Percentiles rank a stretch among this genome's conserved stretches.
phyloP scores from a whole-genome alignment of 345 rosid genomes.

The Gynandropsis gynandra region DNA sequence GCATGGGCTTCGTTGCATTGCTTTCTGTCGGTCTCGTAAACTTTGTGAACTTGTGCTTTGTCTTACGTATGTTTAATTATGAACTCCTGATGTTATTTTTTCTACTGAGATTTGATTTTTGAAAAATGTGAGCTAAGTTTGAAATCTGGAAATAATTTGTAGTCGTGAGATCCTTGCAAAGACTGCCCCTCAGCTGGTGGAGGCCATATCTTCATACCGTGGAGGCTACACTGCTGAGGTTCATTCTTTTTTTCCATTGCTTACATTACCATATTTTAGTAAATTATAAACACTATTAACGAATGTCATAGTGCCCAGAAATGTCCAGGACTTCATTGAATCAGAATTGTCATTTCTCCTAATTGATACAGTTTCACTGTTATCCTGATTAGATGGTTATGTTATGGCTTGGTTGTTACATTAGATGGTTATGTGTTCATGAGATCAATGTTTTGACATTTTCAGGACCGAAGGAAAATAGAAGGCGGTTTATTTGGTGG shows the following conservation, averaged over 20 bases:
- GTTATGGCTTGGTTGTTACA: constrained; percentile 12
- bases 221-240: constrained; percentile 91
- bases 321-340: too few species aligned
- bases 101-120: not conserved
- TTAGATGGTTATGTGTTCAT: constrained; percentile 14
- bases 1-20: constrained; percentile 93
- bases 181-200: constrained; percentile 65
- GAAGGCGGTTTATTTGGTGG: constrained; percentile 79
- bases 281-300: not conserved
- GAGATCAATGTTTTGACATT: constrained; percentile 8
- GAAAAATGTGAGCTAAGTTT: constrained; percentile 8
- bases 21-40: constrained; percentile 87
- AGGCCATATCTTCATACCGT: constrained; percentile 74
- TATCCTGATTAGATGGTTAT: not conserved
- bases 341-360: too few species aligned
- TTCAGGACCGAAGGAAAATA: constrained; percentile 80
- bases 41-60: constrained; percentile 81
- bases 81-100: constrained; percentile 1
- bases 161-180: constrained; percentile 76
- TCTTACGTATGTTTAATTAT: constrained; percentile 55
- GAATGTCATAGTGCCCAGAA: not conserved
- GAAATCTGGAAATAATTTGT: constrained; percentile 16
- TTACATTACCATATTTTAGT: not conserved
- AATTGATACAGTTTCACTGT: not conserved
- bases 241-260: constrained; percentile 14